A percentile compares a stretch with the other conserved stretches of the same genome.
Conservation (phyloP, 345 rosid genomes). For the Raphanus raphanistrum region DNA sequence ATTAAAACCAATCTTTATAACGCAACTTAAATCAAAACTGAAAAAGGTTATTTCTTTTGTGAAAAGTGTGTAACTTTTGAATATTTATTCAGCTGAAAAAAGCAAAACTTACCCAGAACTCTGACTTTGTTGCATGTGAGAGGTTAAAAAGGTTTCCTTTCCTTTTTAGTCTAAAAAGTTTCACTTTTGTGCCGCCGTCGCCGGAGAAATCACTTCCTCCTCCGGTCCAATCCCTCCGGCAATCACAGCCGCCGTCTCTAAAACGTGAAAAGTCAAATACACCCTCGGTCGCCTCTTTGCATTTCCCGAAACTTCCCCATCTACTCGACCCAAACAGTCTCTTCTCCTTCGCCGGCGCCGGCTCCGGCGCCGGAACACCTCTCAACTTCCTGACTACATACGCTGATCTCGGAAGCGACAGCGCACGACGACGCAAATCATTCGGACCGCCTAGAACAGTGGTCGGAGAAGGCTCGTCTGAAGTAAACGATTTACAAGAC, state of each 20-base stretch:
- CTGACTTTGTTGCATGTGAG: conserved; percentile 47
- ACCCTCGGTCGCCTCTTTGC: conserved; percentile 35
- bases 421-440: conserved; percentile 40
- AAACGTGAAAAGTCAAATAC: conserved; percentile 34
- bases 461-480: conserved; percentile 49
- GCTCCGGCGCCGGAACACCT: conserved; percentile 37
- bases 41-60: background rate
- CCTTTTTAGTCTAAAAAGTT: conserved; percentile 48
- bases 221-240: conserved; percentile 17
- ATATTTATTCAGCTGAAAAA: background rate
- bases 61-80: conserved; percentile 4
- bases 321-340: conserved; percentile 47
- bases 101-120: conserved; percentile 50
- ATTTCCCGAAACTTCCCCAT: conserved; percentile 52
- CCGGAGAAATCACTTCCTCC: background rate
- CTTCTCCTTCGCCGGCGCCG: conserved; percentile 35
- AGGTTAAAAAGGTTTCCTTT: conserved; percentile 46
- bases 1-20: background rate
- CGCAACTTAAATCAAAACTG: background rate
- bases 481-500: conserved; percentile 16
- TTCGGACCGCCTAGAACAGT: conserved; percentile 62
- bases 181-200: conserved; percentile 42
- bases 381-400: conserved; percentile 37
- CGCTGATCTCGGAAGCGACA: conserved; percentile 34
- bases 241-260: conserved; percentile 2